These are phyloP conservation scores for Aspergillus asperescens DNA, from an alignment of 495 filamentous ascomycete genomes.

Conservation along the genomic window DNA sequence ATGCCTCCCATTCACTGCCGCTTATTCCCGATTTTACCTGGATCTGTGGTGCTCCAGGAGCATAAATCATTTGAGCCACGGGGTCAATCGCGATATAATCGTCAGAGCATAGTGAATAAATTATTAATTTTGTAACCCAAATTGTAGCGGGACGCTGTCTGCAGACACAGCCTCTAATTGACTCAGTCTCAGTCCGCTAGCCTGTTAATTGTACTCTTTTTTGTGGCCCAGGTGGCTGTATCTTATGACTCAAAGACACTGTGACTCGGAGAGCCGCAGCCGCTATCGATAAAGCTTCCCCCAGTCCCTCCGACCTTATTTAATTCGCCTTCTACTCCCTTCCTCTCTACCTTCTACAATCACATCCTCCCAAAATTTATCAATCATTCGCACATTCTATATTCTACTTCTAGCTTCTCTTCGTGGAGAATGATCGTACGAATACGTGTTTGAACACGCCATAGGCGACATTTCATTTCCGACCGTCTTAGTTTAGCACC, in stretches of 20 bases:
- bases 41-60: background rate
- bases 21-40: background rate
- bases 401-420: background rate
- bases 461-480: slow-evolving; percentile 23
- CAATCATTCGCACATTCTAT: background rate
- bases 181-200: background rate
- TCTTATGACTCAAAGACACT: slow-evolving; percentile 16
- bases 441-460: slow-evolving; percentile 40
- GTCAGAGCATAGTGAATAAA: background rate
- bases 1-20: background rate
- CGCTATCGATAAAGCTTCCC: slow-evolving; percentile 40
- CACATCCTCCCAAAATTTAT: background rate
- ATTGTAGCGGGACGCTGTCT: background rate
- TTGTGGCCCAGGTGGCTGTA: background rate
- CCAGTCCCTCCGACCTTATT: slow-evolving; percentile 8
- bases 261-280: slow-evolving; percentile 19
- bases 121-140: background rate
- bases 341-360: slow-evolving; percentile 1
- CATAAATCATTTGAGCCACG: background rate
- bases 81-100: background rate
- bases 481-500: slow-evolving; percentile 9
- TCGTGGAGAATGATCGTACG: slow-evolving; percentile 42
- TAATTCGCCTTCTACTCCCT: slow-evolving; percentile 4
- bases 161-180: background rate
- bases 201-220: background rate